A percentile compares a stretch with the other conserved stretches of the same genome.
These are phyloP conservation scores for Sporothrix curviconia DNA, from an alignment of 2,329 filamentous ascomycete genomes.

Conservation along the genomic window DNA sequence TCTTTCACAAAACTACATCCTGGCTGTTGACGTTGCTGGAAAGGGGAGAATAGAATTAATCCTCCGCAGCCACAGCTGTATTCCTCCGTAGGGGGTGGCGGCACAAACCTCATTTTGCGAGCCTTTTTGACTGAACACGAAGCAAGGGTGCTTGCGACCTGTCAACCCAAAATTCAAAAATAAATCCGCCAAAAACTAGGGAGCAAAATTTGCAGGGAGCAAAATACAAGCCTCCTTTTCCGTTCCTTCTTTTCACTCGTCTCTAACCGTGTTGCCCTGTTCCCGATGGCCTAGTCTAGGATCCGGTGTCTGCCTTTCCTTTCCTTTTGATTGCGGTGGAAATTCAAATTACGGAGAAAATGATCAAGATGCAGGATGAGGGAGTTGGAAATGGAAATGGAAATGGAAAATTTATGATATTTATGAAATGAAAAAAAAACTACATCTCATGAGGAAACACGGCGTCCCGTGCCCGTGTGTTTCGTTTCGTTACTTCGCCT, in stretches of 20 bases:
- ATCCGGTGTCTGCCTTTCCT: neutral
- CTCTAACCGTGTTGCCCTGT: neutral
- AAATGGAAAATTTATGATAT: too few species aligned
- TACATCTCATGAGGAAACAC: too few species aligned
- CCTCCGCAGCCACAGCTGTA: neutral
- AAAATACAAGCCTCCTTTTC: too few species aligned
- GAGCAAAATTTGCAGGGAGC: too few species aligned
- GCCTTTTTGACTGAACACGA: too few species aligned
- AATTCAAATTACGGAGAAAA: neutral
- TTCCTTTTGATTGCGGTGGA: neutral
- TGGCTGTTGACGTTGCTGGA: neutral
- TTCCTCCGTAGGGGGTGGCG: too few species aligned
- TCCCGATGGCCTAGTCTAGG: neutral
- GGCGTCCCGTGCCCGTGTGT: too few species aligned
- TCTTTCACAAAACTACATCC: neutral
- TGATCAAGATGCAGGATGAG: neutral
- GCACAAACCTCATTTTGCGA: too few species aligned
- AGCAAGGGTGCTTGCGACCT: slow-evolving; percentile 4
- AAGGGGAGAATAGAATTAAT: neutral
- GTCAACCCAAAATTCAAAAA: too few species aligned
- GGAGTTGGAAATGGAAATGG: neutral
- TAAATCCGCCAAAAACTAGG: too few species aligned
- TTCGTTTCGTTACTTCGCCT: neutral
- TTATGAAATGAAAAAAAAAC: neutral
- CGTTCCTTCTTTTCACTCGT: too few species aligned